phyloP scores from a whole-genome alignment of 1,284 basidiomycete genomes.

The Athelia sp. region DNA sequence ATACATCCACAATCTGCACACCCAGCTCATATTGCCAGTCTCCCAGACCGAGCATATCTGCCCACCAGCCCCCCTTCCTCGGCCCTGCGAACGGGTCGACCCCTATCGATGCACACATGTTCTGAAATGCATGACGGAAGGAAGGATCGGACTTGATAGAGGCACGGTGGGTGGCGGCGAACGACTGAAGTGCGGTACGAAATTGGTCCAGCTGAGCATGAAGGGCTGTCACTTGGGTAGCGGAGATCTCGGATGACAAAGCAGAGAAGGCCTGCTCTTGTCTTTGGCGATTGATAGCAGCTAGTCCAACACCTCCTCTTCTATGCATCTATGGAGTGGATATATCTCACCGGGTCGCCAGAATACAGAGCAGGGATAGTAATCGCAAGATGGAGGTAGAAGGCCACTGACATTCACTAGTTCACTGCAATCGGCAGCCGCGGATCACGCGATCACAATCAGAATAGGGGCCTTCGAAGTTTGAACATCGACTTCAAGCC shows the following conservation, averaged over 20 bases:
- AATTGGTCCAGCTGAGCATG: conserved; percentile 84
- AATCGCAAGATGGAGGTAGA: no score
- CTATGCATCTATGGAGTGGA: conserved; percentile 48
- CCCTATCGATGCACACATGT: conserved; percentile 93
- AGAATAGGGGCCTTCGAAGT: no score
- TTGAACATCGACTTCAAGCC: no score
- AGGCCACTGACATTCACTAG: no score
- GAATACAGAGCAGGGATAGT: neutral
- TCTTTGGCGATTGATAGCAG: conserved; percentile 71
- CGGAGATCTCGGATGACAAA: conserved; percentile 77
- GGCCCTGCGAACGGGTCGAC: conserved; percentile 92
- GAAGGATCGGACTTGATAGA: conserved; percentile 84
- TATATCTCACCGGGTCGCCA: neutral
- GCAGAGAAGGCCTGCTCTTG: conserved; percentile 75
- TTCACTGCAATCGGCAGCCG: no score
- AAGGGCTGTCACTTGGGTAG: conserved; percentile 73
- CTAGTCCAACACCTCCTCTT: conserved; percentile 67
- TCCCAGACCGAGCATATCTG: conserved; percentile 79
- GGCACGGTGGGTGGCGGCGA: conserved; percentile 80
- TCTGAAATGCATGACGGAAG: conserved; percentile 91
- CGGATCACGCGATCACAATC: no score
- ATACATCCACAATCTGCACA: conserved; percentile 96
- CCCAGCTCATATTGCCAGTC: conserved; percentile 97
- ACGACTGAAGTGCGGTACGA: conserved; percentile 73
- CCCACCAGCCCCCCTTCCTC: conserved; percentile 85